These are phyloP conservation scores for Gnetum montanum DNA, from an alignment of 75 land plant genomes.

Conservation along the genomic window DNA sequence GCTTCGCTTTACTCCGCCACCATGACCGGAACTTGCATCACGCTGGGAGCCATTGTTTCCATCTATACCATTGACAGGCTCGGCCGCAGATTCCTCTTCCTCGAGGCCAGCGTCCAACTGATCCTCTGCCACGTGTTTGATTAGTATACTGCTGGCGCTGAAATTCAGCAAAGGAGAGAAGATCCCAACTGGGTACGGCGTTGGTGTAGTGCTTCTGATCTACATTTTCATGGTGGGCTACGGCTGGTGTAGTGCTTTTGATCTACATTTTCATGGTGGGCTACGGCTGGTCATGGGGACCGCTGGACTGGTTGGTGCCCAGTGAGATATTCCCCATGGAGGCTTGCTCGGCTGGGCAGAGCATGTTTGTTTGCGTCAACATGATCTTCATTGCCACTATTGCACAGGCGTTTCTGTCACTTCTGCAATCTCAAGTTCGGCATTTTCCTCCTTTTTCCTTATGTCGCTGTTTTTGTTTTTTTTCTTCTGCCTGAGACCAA, in stretches of 20 bases:
- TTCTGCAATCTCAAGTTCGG: constrained; percentile 63
- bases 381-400: constrained; percentile 73
- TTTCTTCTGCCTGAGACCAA: constrained; percentile 88
- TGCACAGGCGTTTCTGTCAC: constrained; percentile 68
- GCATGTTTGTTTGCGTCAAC: constrained; percentile 68
- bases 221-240: constrained; percentile 53
- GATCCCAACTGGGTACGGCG: constrained; percentile 32
- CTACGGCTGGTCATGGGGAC: constrained; percentile 93
- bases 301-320: constrained; percentile 85
- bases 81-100: constrained; percentile 62
- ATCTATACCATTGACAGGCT: constrained; percentile 53
- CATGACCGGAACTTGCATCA: constrained; percentile 45
- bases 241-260: constrained; percentile 25
- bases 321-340: constrained; percentile 87
- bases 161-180: constrained; percentile 40
- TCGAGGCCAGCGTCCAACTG: constrained; percentile 79
- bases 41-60: constrained; percentile 49
- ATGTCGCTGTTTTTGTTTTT: constrained; percentile 56
- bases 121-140: constrained; percentile 46
- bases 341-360: constrained; percentile 85
- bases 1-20: constrained; percentile 64
- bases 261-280: constrained; percentile 54
- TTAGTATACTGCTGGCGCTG: constrained; percentile 39
- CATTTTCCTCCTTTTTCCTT: constrained; percentile 69
- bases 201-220: constrained; percentile 41